Evolutionary conservation across 1,284 basidiomycete genomes (phyloP).

Genomic region (Naganishia sp.): DNA sequence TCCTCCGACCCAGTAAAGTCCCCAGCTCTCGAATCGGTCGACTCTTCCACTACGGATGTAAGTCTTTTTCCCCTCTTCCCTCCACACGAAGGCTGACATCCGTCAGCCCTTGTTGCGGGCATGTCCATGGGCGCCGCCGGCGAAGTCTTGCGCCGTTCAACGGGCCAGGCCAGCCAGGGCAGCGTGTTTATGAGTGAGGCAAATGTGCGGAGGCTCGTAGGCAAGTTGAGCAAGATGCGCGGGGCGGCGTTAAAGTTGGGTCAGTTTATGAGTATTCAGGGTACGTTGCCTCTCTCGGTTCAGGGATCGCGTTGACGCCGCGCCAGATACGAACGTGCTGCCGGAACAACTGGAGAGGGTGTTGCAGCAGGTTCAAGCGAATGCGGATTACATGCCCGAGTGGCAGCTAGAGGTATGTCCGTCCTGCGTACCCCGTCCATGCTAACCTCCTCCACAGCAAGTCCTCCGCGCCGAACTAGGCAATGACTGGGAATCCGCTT

Average conservation of each 20-base stretch:
- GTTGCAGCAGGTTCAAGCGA: slow-evolving; percentile 86
- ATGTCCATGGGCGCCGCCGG: slow-evolving; percentile 56
- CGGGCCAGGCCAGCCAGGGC: slow-evolving; percentile 40
- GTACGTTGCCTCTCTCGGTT: slow-evolving; percentile 53
- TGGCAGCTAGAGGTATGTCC: slow-evolving; percentile 88
- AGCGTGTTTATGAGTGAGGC: slow-evolving; percentile 79
- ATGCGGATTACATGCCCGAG: slow-evolving; percentile 97
- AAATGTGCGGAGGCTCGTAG: slow-evolving; percentile 85
- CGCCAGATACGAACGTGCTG: slow-evolving; percentile 73
- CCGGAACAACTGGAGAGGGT: slow-evolving; percentile 87
- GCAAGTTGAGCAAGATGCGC: slow-evolving; percentile 89
- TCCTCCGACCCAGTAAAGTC: slow-evolving; percentile 58
- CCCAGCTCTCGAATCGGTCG: slow-evolving; percentile 84
- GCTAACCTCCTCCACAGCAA: slow-evolving; percentile 57
- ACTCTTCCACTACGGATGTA: slow-evolving; percentile 88
- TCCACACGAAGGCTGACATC: slow-evolving; percentile 69
- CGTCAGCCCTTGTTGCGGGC: slow-evolving; percentile 60
- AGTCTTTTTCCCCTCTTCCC: slow-evolving; percentile 36
- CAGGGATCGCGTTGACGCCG: not conserved
- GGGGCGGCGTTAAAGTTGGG: slow-evolving; percentile 96
- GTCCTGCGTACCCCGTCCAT: not conserved
- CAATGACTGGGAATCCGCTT: slow-evolving; percentile 69
- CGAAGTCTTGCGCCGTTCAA: slow-evolving; percentile 54
- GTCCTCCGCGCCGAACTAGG: slow-evolving; percentile 78
- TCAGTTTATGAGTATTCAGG: slow-evolving; percentile 97